phyloP scores from a whole-genome alignment of 306 rosid species.

The Senna tora region DNA sequence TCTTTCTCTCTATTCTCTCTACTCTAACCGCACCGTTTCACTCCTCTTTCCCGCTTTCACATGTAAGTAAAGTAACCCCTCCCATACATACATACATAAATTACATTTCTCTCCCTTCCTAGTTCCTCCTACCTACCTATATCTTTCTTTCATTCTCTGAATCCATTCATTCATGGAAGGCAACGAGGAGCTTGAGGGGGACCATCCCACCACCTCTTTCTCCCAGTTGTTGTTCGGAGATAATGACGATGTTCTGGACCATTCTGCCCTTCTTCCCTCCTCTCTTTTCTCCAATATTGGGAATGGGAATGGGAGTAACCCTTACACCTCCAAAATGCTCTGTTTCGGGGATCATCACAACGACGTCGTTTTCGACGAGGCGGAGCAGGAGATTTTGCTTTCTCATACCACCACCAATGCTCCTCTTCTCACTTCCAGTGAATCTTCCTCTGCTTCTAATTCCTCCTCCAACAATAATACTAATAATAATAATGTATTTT shows the following conservation, averaged over 20 bases:
- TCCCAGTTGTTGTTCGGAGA: conserved; percentile 74
- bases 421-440: conserved; percentile 59
- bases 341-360: conserved; percentile 52
- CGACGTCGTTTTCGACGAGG: too few relatives aligned
- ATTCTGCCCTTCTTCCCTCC: conserved; percentile 11
- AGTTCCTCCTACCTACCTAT: too few relatives aligned
- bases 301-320: too few relatives aligned
- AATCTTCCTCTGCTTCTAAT: conserved; percentile 69
- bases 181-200: conserved; percentile 46
- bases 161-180: conserved; percentile 26
- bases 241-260: conserved; percentile 40
- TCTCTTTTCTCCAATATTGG: conserved; percentile 43
- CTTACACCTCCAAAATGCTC: conserved; percentile 72
- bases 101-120: too few relatives aligned
- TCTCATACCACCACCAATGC: conserved; percentile 36
- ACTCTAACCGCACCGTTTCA: too few relatives aligned
- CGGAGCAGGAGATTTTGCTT: not conserved
- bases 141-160: too few relatives aligned
- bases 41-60: too few relatives aligned
- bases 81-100: too few relatives aligned
- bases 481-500: conserved; percentile 49
- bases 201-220: conserved; percentile 65
- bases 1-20: not conserved
- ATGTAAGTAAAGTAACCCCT: too few relatives aligned
- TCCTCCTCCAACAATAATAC: conserved; percentile 53